These are phyloP conservation scores for Eimeria brunetti DNA, from an alignment of 169 alveolate species.

Conservation along the genomic window DNA sequence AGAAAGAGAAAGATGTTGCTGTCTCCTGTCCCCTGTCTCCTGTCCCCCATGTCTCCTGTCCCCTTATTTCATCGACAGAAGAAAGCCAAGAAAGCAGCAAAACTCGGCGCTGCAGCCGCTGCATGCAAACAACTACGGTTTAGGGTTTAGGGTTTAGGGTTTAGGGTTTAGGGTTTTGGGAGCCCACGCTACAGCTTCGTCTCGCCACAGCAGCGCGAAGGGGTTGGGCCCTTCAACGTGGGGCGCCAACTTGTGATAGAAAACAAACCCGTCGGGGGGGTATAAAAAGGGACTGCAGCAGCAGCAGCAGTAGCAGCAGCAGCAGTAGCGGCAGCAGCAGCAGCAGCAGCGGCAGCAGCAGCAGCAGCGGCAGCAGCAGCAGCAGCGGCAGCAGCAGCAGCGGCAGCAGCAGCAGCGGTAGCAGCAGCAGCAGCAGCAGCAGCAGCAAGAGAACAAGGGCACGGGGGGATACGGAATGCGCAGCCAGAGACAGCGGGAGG, in stretches of 20 bases:
- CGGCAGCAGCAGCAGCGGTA: neutral
- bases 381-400: constrained; percentile 22
- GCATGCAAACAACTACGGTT: too few species aligned
- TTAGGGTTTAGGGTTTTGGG: neutral
- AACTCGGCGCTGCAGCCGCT: too few species aligned
- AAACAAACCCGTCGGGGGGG: constrained; percentile 46
- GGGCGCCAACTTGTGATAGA: constrained; percentile 39
- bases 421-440: neutral
- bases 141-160: neutral
- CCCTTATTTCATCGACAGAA: neutral
- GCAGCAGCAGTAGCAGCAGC: neutral
- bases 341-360: neutral
- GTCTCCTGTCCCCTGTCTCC: neutral
- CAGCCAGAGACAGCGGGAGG: neutral
- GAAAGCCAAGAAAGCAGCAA: neutral
- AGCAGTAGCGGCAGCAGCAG: neutral
- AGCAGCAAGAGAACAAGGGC: neutral
- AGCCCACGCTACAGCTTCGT: constrained; percentile 16
- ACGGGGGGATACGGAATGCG: neutral
- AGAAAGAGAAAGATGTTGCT: neutral
- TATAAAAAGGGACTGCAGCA: constrained; percentile 41
- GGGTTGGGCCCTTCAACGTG: constrained; percentile 39
- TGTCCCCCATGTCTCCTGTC: neutral
- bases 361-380: constrained; percentile 15
- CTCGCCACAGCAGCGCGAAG: constrained; percentile 12